Percentiles rank a stretch among this genome's conserved stretches.
phyloP scores from a whole-genome alignment of 2,329 filamentous ascomycete genomes.

The Microdochium trichocladiopsis region DNA sequence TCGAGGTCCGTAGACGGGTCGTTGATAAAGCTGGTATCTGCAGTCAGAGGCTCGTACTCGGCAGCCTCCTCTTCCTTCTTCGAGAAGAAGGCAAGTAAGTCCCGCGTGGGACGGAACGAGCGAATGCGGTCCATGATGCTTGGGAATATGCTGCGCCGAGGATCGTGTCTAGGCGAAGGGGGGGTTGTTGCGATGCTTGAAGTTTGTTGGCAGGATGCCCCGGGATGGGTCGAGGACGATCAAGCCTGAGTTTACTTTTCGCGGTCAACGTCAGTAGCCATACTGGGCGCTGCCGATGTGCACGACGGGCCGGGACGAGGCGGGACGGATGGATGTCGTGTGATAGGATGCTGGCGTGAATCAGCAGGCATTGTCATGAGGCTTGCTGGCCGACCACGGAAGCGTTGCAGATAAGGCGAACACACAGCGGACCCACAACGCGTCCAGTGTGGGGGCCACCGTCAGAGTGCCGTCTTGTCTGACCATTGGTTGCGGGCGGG shows the following conservation, averaged over 20 bases:
- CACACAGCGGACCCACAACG: neutral
- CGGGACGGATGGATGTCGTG: neutral
- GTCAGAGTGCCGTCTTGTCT: too few species aligned
- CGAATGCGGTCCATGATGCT: neutral
- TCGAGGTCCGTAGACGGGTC: slow-evolving; percentile 19
- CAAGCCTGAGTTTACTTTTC: too few species aligned
- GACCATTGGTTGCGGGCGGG: too few species aligned
- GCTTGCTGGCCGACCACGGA: neutral
- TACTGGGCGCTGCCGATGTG: neutral
- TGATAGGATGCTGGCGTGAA: neutral
- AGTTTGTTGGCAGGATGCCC: too few species aligned
- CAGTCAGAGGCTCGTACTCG: slow-evolving; percentile 16
- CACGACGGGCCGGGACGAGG: neutral
- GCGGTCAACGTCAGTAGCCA: neutral
- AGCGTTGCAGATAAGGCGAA: neutral
- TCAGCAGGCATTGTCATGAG: neutral
- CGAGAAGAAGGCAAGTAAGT: neutral
- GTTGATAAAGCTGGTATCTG: slow-evolving; percentile 15
- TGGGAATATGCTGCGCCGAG: neutral
- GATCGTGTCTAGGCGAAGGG: too few species aligned
- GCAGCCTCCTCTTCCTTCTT: slow-evolving; percentile 2
- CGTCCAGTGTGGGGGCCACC: too few species aligned
- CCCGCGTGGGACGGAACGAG: neutral
- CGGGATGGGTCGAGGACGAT: too few species aligned
- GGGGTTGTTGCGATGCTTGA: neutral